phyloP scores from a whole-genome alignment of 805 yeast species.

The Metschnikowia lochheadii region DNA sequence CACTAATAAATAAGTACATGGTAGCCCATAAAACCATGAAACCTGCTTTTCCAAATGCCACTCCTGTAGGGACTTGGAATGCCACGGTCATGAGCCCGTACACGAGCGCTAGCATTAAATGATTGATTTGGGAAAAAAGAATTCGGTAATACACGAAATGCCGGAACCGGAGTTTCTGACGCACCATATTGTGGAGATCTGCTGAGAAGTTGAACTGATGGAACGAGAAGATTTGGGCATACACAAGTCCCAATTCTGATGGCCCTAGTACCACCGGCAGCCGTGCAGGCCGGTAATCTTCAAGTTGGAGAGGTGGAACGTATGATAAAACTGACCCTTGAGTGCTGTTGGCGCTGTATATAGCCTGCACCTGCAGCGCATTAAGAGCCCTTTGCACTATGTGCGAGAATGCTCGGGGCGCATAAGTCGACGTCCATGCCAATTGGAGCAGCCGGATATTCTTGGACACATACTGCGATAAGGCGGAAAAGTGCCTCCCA shows the following conservation, averaged over 20 bases:
- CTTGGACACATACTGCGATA: slow-evolving; percentile 32
- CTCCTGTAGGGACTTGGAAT: slow-evolving; percentile 24
- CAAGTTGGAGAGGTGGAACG: slow-evolving; percentile 21
- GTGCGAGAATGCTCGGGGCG: slow-evolving; percentile 18
- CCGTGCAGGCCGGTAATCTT: slow-evolving; percentile 20
- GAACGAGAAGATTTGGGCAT: slow-evolving; percentile 30
- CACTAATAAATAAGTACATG: slow-evolving; percentile 26
- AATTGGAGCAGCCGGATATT: slow-evolving; percentile 17
- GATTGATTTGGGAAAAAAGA: slow-evolving; percentile 28
- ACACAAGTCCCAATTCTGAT: slow-evolving; percentile 30
- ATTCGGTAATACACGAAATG: slow-evolving; percentile 27
- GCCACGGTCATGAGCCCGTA: slow-evolving; percentile 31
- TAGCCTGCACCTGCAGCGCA: slow-evolving; percentile 15
- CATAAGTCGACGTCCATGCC: slow-evolving; percentile 23
- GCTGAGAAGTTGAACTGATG: slow-evolving; percentile 33
- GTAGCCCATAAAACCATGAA: slow-evolving; percentile 33
- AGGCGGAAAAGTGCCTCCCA: slow-evolving; percentile 30
- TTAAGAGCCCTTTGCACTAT: slow-evolving; percentile 9
- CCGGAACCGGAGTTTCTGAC: slow-evolving; percentile 19
- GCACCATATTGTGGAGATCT: slow-evolving; percentile 22
- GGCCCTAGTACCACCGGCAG: slow-evolving; percentile 29
- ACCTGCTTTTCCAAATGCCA: slow-evolving; percentile 29
- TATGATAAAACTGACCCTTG: slow-evolving; percentile 16
- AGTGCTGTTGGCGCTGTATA: slow-evolving; percentile 12
- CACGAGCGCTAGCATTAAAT: slow-evolving; percentile 26